Evolutionary conservation across 2,329 filamentous ascomycete species (phyloP), one percentile per base, ranked within the genome.

Genomic region (Aspergillus oerlinghausenensis): DNA sequence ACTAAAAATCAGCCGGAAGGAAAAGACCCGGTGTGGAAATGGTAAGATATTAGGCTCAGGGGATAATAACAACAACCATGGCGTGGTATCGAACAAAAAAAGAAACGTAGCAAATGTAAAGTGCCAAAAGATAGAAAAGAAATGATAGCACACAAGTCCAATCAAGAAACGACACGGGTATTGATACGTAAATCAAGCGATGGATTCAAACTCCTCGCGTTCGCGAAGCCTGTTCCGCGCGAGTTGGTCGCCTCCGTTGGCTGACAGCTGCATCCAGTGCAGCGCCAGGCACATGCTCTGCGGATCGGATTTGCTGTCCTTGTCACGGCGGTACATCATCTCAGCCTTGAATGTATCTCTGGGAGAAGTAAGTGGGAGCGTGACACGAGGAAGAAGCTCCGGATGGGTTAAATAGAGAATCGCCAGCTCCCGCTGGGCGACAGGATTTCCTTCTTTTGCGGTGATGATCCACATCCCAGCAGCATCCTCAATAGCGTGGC

Each of bases 211-310:
- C 69, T 86, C 84, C 65, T 84, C 81, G 49, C 83, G 75, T 75
- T 95, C 90, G 61, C 87, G 83, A 72, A 97, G 77, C 75, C 93
- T 92, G 71, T 88, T 88, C 70, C 85, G 87, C 21, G 93, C 93
- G 64, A 96, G 79, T 68, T 88, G 84, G 71, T 97, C 93, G 1
- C 92, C 92, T n/a, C 92, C 92, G 54, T 84, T 83, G 65, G 90
- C 89, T 40, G 90, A 92, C 63, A 90, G 81, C 76, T 93, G 90
- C 92, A 97, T 97, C 92, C 93, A 97, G 78, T 97, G 93, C 74
- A 95, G 87, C 9, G 93, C 93, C 56, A 96, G 85, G 67, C 92
- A 97, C 89, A 97, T 94, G 45, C 92, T 86, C 54, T 88, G 88
- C 1, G 90, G 90, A 71, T 97, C 91, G 58, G 87, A 92, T 63